phyloP scores from a whole-genome alignment of 225 moss, liverwort and hornwort genomes.

The Climacium dendroides region DNA sequence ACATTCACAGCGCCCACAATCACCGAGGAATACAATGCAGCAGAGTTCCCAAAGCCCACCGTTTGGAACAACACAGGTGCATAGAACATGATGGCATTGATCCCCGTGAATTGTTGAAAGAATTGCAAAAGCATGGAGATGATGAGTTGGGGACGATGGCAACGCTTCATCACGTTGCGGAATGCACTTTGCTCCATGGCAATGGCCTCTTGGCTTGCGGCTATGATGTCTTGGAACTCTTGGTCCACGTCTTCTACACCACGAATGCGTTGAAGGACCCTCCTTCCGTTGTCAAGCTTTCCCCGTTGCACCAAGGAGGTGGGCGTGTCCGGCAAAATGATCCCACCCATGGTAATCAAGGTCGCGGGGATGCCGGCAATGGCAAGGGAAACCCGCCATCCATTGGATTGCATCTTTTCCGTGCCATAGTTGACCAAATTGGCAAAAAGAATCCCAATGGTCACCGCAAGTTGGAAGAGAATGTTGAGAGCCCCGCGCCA shows the following conservation, averaged over 20 bases:
- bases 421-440: not conserved
- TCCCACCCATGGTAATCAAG: not conserved
- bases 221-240: not conserved
- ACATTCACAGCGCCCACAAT: not conserved
- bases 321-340: not conserved
- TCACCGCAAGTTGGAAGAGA: not conserved
- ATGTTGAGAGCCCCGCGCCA: not conserved
- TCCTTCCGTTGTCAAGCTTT: not conserved
- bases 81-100: not conserved
- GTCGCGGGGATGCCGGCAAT: not conserved
- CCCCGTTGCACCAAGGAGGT: not conserved
- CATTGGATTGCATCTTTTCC: not conserved
- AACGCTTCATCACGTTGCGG: not conserved
- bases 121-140: not conserved
- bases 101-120: not conserved
- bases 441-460: not conserved
- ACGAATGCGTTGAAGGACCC: not conserved
- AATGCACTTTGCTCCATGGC: accelerated
- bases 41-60: accelerated
- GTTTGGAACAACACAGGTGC: not conserved
- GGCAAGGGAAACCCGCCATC: not conserved
- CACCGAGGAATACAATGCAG: not conserved
- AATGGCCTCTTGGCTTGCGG: accelerated
- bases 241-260: not conserved
- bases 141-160: not conserved